Evolutionary conservation across 352 stramenopile species (phyloP).

Genomic region (Pythium angustatum): DNA sequence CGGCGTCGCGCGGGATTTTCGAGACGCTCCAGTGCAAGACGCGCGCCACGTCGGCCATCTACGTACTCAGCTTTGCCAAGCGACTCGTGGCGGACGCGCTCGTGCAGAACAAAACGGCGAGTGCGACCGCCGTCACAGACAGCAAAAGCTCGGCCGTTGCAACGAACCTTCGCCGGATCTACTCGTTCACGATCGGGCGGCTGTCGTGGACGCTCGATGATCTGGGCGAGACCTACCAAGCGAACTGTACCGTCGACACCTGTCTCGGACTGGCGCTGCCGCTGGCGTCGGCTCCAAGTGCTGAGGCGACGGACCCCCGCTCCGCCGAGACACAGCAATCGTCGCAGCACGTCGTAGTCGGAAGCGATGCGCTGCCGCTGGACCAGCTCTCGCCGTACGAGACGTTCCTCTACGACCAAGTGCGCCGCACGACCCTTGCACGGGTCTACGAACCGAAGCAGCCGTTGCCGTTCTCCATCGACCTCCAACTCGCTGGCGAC

Average conservation of each 20-base stretch:
- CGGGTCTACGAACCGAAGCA: conserved; percentile 4
- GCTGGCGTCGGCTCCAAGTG: too few species aligned
- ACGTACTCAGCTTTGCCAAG: not conserved
- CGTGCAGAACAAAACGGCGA: not conserved
- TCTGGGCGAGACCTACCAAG: too few species aligned
- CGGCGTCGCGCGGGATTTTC: not conserved
- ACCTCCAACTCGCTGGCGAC: conserved; percentile 1
- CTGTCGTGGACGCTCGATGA: not conserved
- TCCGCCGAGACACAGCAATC: too few species aligned
- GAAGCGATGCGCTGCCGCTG: not conserved
- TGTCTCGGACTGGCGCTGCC: too few species aligned
- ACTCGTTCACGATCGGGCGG: not conserved
- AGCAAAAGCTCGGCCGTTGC: too few species aligned
- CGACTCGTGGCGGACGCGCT: not conserved
- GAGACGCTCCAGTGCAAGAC: too few species aligned
- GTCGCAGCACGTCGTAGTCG: not conserved
- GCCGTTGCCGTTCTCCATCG: not conserved
- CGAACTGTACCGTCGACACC: too few species aligned
- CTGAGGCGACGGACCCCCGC: too few species aligned
- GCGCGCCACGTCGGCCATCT: not conserved
- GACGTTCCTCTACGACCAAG: not conserved
- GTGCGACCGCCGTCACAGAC: not conserved
- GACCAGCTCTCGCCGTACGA: not conserved
- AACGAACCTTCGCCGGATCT: not conserved
- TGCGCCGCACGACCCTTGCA: conserved; percentile 1